Percentiles rank a stretch among this genome's conserved stretches.
These are phyloP conservation scores for Parmelia sp. DNA, from an alignment of 495 filamentous ascomycete genomes.

Conservation along the genomic window DNA sequence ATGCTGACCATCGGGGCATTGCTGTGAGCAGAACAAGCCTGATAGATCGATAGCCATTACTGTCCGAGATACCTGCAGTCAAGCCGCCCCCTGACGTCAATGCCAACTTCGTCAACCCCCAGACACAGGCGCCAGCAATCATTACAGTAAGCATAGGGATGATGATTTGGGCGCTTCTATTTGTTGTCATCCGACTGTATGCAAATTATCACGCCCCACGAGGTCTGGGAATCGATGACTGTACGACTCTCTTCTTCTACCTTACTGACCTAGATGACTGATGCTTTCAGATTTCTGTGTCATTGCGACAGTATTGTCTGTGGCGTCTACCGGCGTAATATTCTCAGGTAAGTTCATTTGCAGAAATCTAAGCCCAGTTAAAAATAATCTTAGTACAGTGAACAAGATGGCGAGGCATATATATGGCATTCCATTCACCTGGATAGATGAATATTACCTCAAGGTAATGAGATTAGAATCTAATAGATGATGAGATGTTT, in stretches of 20 bases:
- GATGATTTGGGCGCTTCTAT: background rate
- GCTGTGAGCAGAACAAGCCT: too few species aligned
- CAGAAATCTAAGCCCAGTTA: too few species aligned
- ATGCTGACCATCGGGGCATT: too few species aligned
- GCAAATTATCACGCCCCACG: background rate
- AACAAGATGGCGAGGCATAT: background rate
- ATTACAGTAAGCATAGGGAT: background rate
- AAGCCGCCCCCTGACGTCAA: background rate
- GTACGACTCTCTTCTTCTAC: background rate
- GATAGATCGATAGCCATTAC: too few species aligned
- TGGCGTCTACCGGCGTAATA: background rate
- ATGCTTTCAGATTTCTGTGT: background rate
- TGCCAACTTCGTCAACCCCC: background rate
- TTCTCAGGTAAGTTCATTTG: background rate
- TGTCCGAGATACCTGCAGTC: background rate
- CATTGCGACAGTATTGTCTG: background rate
- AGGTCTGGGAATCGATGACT: background rate
- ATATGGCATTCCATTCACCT: background rate
- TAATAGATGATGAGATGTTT: background rate
- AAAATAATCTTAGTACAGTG: background rate
- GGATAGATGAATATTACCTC: background rate
- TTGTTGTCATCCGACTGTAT: background rate
- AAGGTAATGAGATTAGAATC: background rate
- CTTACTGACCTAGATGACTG: background rate
- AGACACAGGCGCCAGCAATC: background rate